Evolutionary conservation across 106 monocot genomes (phyloP).

Genomic region (Apostasia ramifera): DNA sequence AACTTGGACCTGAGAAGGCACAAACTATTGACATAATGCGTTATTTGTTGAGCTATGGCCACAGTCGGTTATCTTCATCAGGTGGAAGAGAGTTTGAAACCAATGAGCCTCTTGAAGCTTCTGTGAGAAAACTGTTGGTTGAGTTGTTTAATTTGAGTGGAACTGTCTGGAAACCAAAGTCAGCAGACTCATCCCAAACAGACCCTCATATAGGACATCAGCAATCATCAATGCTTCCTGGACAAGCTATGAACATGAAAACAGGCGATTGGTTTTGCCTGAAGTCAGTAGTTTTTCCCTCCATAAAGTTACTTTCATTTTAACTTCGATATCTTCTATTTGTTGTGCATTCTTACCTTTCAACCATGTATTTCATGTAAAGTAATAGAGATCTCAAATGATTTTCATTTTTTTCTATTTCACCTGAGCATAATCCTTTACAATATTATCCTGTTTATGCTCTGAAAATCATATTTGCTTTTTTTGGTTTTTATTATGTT

Average conservation of each 20-base stretch:
- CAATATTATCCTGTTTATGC: too few species aligned
- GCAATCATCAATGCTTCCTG: conserved; percentile 19
- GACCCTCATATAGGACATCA: conserved; percentile 13
- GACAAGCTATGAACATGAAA: conserved; percentile 62
- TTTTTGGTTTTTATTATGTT: too few species aligned
- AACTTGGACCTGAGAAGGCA: conserved; percentile 26
- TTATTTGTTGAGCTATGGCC: conserved; percentile 59
- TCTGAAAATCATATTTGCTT: too few species aligned
- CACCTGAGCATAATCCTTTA: too few species aligned
- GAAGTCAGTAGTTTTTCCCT: conserved; percentile 45
- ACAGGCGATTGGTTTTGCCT: conserved; percentile 64
- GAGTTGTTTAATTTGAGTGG: conserved; percentile 39
- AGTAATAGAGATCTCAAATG: too few species aligned
- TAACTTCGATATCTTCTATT: background rate
- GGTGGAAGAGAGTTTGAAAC: conserved; percentile 4
- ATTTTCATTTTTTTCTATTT: too few species aligned
- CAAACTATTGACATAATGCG: conserved; percentile 61
- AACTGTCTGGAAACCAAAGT: conserved; percentile 14
- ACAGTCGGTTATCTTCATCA: conserved; percentile 4
- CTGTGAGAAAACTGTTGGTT: conserved; percentile 39
- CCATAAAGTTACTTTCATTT: background rate
- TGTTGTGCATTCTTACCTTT: too few species aligned
- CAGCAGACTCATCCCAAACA: conserved; percentile 14
- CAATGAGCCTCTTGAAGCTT: conserved; percentile 34
- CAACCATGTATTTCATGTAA: too few species aligned